Evolutionary conservation across 768 basidiomycete genomes (phyloP), one percentile per base, ranked within the genome.

Genomic region (Rhizopogon sp.): DNA sequence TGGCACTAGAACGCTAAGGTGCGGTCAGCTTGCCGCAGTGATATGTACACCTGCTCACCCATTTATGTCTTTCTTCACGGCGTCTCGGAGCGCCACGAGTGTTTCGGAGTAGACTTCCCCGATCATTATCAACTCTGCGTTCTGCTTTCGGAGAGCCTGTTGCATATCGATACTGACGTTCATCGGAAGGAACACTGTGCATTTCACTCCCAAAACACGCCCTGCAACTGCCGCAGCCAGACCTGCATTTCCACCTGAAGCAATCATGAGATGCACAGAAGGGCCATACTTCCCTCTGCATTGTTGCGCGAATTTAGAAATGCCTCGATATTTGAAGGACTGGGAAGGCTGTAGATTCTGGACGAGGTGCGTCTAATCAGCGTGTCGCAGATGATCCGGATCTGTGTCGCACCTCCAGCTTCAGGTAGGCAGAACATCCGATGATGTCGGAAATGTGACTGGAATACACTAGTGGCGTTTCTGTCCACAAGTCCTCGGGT

Each of bases 241-340:
- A 1, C 83, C 88, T n/a, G 87, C 90, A 63, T 91, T 90, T n/a
- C 89, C 89, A 5, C 85, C 80, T 0, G 89, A 91, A 0, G 89
- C 87, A 50, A 84, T 81, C 42, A 90, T 72, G 42, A 84, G 71
- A 65, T 88, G 89, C 5, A 83, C 73, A 29, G 66, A 63, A 11
- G 76, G 64, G 0, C 89, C 88, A 51, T 79, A 74, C 17, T 64
- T 69, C 55, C 76, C 71, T 52, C 76, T 75, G 17, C 78, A 79
- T 31, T 75, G 72, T 60, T 81, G 77, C 2, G 81, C 74, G 59
- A 87, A 85, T 56, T 77, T 74, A 17, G 86, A 85, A 35, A 90
- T 75, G 5, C 87, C 87, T 20, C 89, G 78, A 61, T 79, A 85
- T 64, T 92, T 91, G 80, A 88, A 91, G 2, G 88, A 90, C 58